phyloP scores from a whole-genome alignment of 306 rosid genomes.

The Astragalus glycyphyllos region DNA sequence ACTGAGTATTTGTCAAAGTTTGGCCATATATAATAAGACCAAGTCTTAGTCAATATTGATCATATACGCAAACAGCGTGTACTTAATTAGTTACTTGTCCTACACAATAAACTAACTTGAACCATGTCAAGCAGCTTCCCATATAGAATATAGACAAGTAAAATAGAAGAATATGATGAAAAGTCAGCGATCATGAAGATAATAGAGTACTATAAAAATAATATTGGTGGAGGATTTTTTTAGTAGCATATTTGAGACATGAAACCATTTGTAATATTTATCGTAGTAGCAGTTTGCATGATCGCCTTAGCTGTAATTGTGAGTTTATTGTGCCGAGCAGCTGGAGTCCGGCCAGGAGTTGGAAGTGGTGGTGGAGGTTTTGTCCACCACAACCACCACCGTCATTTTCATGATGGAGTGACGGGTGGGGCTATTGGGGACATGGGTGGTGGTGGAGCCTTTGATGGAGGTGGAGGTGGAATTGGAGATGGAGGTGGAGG shows the following conservation, averaged over 20 bases:
- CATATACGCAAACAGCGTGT: neutral
- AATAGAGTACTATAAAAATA: slow-evolving; percentile 14
- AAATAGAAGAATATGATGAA: neutral
- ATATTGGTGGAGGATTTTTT: neutral
- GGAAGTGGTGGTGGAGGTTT: slow-evolving; percentile 26
- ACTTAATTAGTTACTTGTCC: slow-evolving; percentile 3
- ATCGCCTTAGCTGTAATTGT: neutral
- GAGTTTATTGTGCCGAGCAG: slow-evolving; percentile 18
- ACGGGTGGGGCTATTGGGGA: slow-evolving; percentile 27
- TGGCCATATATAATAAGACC: neutral
- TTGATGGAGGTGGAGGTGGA: neutral
- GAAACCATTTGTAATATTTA: slow-evolving; percentile 36
- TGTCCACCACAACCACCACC: slow-evolving; percentile 12
- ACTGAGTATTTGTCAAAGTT: neutral
- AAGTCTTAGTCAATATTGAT: slow-evolving; percentile 25
- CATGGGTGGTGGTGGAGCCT: neutral
- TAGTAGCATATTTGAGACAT: neutral
- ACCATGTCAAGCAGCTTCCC: neutral
- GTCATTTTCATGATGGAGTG: neutral
- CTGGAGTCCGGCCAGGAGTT: neutral
- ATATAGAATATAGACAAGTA: neutral
- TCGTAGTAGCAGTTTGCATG: slow-evolving; percentile 21
- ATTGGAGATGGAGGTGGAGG: neutral
- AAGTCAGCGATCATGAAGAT: neutral
- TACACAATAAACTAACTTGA: neutral